Conservation (phyloP, 371 early-diverging fungal genomes). For the Parasitella parasitica region DNA sequence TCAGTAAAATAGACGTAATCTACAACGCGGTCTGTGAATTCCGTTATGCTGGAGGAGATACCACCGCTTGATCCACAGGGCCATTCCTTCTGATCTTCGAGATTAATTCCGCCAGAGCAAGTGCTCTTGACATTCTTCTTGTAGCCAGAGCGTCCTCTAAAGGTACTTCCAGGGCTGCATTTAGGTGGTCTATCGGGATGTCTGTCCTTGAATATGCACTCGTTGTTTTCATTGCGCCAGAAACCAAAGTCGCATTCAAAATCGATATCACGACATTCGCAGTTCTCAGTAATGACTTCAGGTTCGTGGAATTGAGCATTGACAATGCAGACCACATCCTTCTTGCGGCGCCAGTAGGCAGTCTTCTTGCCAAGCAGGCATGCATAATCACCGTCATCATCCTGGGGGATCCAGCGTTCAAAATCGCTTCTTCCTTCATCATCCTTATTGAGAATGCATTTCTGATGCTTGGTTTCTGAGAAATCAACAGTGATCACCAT, state of each 20-base stretch:
- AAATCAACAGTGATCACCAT: constrained; percentile 50
- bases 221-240: constrained; percentile 64
- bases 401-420: constrained; percentile 74
- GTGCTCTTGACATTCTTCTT: constrained; percentile 53
- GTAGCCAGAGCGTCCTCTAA: constrained; percentile 73
- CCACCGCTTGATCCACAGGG: constrained; percentile 37
- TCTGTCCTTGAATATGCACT: constrained; percentile 63
- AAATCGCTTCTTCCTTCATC: constrained; percentile 69
- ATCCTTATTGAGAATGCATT: constrained; percentile 54
- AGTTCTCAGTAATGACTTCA: constrained; percentile 45
- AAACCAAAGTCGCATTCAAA: constrained; percentile 84
- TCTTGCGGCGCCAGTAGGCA: constrained; percentile 80
- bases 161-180: constrained; percentile 56
- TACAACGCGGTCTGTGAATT: constrained; percentile 49
- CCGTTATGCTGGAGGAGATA: constrained; percentile 28
- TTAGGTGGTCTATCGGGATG: constrained; percentile 68
- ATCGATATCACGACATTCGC: constrained; percentile 73
- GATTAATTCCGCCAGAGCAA: constrained; percentile 68
- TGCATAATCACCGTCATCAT: constrained; percentile 52
- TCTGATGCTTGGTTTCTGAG: constrained; percentile 26
- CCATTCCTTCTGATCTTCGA: constrained; percentile 53
- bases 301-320: constrained; percentile 65
- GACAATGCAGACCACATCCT: constrained; percentile 69
- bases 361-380: constrained; percentile 49
- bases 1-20: constrained; percentile 70